A percentile compares a stretch with the other conserved stretches of the same genome.
Conservation (phyloP, 1,284 basidiomycete genomes). For the Rhodotorula sp. region DNA sequence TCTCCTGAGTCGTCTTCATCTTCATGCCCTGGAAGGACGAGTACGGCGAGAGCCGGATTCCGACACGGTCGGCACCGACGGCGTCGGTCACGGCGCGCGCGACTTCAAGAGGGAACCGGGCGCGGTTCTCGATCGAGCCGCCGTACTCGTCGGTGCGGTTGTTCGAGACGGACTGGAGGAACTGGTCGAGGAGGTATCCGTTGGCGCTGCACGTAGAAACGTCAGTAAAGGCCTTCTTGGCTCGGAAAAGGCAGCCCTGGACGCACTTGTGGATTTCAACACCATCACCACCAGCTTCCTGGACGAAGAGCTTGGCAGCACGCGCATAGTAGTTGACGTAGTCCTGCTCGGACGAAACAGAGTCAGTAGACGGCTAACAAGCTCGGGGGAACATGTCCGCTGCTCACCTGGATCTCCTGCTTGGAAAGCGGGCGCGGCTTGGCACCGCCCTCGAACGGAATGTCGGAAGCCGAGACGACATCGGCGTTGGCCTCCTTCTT, state of each 20-base stretch:
- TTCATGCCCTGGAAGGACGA: slow-evolving; percentile 37
- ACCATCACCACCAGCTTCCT: slow-evolving; percentile 64
- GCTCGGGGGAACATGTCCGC: too few species aligned
- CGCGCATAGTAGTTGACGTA: slow-evolving; percentile 56
- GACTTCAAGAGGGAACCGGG: slow-evolving; percentile 58
- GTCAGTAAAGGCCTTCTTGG: background rate
- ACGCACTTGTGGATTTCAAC: slow-evolving; percentile 60
- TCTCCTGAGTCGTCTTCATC: slow-evolving; percentile 26
- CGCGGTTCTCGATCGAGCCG: slow-evolving; percentile 59
- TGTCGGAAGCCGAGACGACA: slow-evolving; percentile 52
- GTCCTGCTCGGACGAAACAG: background rate
- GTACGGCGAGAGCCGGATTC: slow-evolving; percentile 60
- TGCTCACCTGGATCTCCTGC: slow-evolving; percentile 42
- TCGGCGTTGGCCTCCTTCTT: slow-evolving; percentile 43
- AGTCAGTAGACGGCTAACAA: background rate
- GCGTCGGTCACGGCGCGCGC: slow-evolving; percentile 56
- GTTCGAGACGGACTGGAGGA: slow-evolving; percentile 54
- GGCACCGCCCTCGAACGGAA: slow-evolving; percentile 52
- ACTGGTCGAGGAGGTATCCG: slow-evolving; percentile 61
- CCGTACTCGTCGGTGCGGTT: slow-evolving; percentile 63
- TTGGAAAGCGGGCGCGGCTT: slow-evolving; percentile 43
- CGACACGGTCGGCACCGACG: slow-evolving; percentile 57
- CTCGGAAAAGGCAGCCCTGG: slow-evolving; percentile 36
- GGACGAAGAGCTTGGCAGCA: slow-evolving; percentile 58
- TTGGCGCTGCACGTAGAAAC: slow-evolving; percentile 8